Evolutionary conservation across 108 stramenopile genomes (phyloP), one percentile per base, ranked within the genome.

Genomic region (Skeletonema costatum): DNA sequence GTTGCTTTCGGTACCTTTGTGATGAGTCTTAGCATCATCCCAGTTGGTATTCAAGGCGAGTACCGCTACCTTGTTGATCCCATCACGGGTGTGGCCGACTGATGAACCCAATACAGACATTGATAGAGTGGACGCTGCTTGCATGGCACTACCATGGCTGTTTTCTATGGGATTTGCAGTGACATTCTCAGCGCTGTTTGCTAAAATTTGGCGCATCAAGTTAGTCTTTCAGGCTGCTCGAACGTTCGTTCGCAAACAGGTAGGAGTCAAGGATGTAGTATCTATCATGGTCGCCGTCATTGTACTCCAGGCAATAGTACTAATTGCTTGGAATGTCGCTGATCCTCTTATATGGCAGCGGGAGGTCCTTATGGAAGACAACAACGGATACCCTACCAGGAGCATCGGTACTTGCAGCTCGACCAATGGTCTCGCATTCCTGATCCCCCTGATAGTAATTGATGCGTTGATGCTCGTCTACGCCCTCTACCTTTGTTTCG

Each of bases 1-100:
- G 72, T 93, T 29, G 87, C 87, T 68, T 58, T 46, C 11, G 92
- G 92, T 31, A 80, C 87, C 1, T 77, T 90, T 60, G 13, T 93
- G 21, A 91, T 91, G 87, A 78, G 74, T 3, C 62, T 46, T 32
- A 32, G 46, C n/a, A 84, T 84, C n/a, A 68, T 84, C 46, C 82
- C 82, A 5, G 66, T 82, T 19, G 50, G 71, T 29, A 30, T 77
- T 29, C 62, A 77, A 44, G 60, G 32, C 12, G 58, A 19, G 8
- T 76, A 70, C 58, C 42, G 70, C 21, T 42, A 42, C 41, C 1
- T 12, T 42, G 11, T 42, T 42, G 41, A 61, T 44, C 38, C 30
- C 14, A 14, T 42, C 12, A 61, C 60, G 41, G 60, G 60, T 42
- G 11, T 42, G 11, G 11, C 12, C 10, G 41, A 42, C 41, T 42